phyloP scores from a whole-genome alignment of 306 rosid genomes.

The Crataegus laevigata region DNA sequence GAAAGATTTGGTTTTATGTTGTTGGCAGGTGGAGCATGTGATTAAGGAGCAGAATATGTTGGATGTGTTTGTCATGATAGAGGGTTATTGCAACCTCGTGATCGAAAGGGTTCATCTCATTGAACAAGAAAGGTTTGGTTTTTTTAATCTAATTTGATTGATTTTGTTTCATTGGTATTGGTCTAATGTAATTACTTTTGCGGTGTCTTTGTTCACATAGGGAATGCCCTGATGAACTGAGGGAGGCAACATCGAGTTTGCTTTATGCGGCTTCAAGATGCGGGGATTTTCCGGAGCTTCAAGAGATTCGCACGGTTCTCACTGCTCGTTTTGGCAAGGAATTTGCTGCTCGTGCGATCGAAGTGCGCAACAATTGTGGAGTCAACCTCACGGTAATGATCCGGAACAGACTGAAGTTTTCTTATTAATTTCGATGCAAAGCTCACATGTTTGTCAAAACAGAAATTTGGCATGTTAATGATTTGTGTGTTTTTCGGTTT shows the following conservation, averaged over 20 bases:
- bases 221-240: conserved; percentile 72
- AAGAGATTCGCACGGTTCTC: conserved; percentile 57
- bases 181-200: neutral
- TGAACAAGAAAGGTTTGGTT: conserved; percentile 63
- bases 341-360: conserved; percentile 52
- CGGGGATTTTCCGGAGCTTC: conserved; percentile 94
- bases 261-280: conserved; percentile 77
- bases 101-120: conserved; percentile 70
- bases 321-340: conserved; percentile 69
- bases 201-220: conserved; percentile 21
- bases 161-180: neutral
- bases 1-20: neutral
- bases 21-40: conserved; percentile 64
- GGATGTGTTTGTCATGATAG: conserved; percentile 63
- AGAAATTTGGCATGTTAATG: neutral
- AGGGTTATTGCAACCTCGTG: conserved; percentile 57
- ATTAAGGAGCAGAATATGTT: conserved; percentile 76
- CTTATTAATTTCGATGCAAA: no score
- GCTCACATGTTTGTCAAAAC: neutral
- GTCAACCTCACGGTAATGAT: conserved; percentile 48
- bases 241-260: conserved; percentile 66
- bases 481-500: neutral
- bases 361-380: conserved; percentile 66
- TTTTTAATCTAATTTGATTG: neutral
- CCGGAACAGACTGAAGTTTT: neutral